Conservation (phyloP, 1,284 basidiomycete species). For the Pseudomicrostroma phylloplanum region DNA sequence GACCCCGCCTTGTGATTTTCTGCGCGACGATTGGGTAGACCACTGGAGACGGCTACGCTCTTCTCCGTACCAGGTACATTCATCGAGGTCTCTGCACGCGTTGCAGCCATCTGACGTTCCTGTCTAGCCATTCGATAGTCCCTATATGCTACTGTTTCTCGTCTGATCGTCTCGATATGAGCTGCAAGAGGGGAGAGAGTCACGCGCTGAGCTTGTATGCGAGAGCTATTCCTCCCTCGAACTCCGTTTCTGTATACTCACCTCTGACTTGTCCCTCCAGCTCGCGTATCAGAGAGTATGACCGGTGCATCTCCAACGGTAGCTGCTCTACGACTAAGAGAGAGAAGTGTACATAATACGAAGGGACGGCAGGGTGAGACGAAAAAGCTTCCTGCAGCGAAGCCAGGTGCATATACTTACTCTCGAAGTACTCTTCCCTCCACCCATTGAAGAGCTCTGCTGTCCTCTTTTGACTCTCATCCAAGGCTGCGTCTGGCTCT, state of each 20-base stretch:
- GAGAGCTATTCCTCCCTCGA: no score
- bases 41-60: no score
- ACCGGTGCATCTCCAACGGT: constrained; percentile 73
- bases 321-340: constrained; percentile 71
- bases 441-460: constrained; percentile 29
- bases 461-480: constrained; percentile 1
- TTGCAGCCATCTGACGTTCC: background rate
- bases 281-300: constrained; percentile 71
- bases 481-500: background rate
- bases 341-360: background rate
- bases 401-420: constrained; percentile 11
- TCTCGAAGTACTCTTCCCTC: constrained; percentile 47
- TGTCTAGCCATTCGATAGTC: background rate
- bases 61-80: no score
- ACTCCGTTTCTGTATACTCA: constrained; percentile 51
- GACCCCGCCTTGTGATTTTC: no score
- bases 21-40: no score
- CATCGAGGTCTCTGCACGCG: no score
- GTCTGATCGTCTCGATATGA: background rate
- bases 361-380: background rate
- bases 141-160: background rate
- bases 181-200: background rate
- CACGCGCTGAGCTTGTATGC: background rate
- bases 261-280: constrained; percentile 68
- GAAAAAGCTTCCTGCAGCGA: background rate